A percentile compares a stretch with the other conserved stretches of the same genome.
phyloP scores from a whole-genome alignment of 805 yeast genomes.

The Hemisphaericaspora nanyangensis region DNA sequence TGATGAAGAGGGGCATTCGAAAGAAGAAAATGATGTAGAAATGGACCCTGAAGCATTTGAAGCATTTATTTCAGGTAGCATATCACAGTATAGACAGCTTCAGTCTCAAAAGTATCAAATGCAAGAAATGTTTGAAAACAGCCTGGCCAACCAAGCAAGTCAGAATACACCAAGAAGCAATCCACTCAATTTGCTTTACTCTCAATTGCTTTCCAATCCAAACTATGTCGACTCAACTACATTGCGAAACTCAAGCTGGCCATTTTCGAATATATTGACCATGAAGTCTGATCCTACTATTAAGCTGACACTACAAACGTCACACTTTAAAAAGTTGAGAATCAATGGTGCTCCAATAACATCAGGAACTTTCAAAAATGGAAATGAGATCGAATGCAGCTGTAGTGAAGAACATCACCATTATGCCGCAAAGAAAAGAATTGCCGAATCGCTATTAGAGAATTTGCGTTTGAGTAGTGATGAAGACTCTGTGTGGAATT shows the following conservation, averaged over 20 bases:
- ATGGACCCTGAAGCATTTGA: constrained; percentile 28
- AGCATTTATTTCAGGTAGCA: constrained; percentile 27
- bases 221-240: constrained; percentile 8
- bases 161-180: constrained; percentile 9
- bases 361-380: constrained; percentile 15
- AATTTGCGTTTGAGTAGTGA: constrained; percentile 8
- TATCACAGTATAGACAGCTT: constrained; percentile 28
- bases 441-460: constrained; percentile 11
- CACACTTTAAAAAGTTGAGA: constrained; percentile 41
- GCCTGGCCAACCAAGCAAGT: neutral
- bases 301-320: constrained; percentile 28
- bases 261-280: constrained; percentile 14
- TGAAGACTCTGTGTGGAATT: constrained; percentile 18
- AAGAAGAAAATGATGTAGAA: constrained; percentile 2
- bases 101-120: constrained; percentile 15
- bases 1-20: neutral
- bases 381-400: constrained; percentile 3
- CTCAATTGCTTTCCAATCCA: constrained; percentile 17
- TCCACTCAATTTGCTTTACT: constrained; percentile 26
- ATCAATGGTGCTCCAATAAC: constrained; percentile 37
- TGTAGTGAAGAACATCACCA: constrained; percentile 3
- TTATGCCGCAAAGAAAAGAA: neutral
- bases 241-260: constrained; percentile 5
- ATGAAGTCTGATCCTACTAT: constrained; percentile 38
- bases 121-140: constrained; percentile 10